Evolutionary conservation across 352 stramenopile species (phyloP), one percentile per base, ranked within the genome.

Genomic region (Phytopythium sindhum): DNA sequence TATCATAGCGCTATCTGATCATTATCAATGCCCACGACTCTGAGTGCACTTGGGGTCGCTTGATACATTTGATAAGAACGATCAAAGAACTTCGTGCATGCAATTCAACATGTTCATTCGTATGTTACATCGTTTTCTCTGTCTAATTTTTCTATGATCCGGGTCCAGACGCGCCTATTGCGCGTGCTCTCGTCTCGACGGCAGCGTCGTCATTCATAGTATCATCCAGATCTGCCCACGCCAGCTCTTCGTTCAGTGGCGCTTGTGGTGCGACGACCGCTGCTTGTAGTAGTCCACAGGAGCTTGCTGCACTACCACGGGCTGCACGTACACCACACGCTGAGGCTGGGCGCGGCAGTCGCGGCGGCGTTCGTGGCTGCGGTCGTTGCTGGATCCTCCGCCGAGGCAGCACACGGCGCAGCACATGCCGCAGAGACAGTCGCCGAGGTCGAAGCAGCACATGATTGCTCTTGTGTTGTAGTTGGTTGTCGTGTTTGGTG

Each of bases 311-410:
- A 79, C 72, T 11, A 66, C 65, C 28, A 79, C 72, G 7, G 72
- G 72, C 15, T 73, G 59, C 50, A 79, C 68, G 61, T 76, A 76
- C 26, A 79, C 72, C 8, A 79, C 72, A 41, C 66, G 68, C 53
- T 68, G 62, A 3, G 60, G 64, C 35, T 59, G 61, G 5, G 65
- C 55, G 15, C 45, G 51, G 55, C 64, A 52, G 50, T 57, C 65
- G 44, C 64, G 54, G 45, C 62, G 45, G 45, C 63, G 31, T 31
- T 67, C 14, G 17, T 64, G 60, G 17, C 60, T 54, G 12, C 61
- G 52, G 33, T 75, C 61, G 57, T 70, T 61, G 48, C 57, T 64
- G 23, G 53, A 59, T 0, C 19, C 24, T 2, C 54, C 57, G 42
- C 63, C 69, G 61, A 65, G 67, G 41, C 69, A 74, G 66, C 72